Percentiles rank a stretch among this genome's conserved stretches.
These are phyloP conservation scores for Penicillium sp. DNA, from an alignment of 2,329 filamentous ascomycete genomes.

Conservation along the genomic window DNA sequence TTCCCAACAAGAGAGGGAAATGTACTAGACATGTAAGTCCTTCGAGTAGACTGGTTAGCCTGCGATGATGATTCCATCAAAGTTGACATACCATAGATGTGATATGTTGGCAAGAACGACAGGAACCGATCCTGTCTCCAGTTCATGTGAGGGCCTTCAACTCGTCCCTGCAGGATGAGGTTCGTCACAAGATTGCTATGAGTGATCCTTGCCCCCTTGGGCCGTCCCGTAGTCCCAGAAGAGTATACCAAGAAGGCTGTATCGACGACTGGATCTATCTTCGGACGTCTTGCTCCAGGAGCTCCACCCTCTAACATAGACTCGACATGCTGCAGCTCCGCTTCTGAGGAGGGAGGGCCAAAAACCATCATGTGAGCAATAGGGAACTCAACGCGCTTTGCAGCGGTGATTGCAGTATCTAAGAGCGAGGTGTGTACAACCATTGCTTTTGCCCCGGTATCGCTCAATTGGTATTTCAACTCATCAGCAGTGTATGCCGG, in stretches of 20 bases:
- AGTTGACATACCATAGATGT: constrained; percentile 19
- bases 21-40: constrained; percentile 18
- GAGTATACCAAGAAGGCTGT: constrained; percentile 29
- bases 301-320: neutral
- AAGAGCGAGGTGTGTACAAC: constrained; percentile 8
- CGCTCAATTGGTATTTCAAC: constrained; percentile 12
- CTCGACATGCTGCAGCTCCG: neutral
- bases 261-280: constrained; percentile 10
- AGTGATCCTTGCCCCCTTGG: constrained; percentile 25
- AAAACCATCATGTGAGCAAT: constrained; percentile 9
- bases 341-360: neutral
- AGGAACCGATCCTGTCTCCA: constrained; percentile 13
- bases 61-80: neutral
- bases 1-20: constrained; percentile 13
- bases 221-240: constrained; percentile 31
- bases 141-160: constrained; percentile 4
- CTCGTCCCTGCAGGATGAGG: constrained; percentile 8
- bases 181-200: constrained; percentile 19
- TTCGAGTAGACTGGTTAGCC: neutral
- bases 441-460: constrained; percentile 13
- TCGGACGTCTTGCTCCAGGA: neutral
- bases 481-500: constrained; percentile 13
- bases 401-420: constrained; percentile 5
- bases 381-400: neutral
- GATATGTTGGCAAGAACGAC: constrained; percentile 12